Conservation (phyloP, 768 basidiomycete genomes). For the Pisolithus microcarpus region DNA sequence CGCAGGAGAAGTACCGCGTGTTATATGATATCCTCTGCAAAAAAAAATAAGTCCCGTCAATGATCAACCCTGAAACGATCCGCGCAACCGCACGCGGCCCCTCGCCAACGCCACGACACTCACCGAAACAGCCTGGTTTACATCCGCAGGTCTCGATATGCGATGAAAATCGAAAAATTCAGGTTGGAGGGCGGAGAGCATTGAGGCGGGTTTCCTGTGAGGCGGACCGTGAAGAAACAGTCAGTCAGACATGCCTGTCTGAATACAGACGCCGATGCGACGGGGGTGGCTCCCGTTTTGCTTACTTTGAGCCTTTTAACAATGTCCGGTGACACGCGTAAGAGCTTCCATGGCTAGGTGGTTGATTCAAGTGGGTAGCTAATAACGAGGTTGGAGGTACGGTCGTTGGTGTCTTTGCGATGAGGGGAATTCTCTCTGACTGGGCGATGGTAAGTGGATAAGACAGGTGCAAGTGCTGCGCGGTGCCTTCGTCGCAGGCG, state of each 20-base stretch:
- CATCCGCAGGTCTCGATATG: constrained; percentile 75
- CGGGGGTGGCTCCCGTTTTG: constrained; percentile 2
- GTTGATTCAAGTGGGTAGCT: neutral
- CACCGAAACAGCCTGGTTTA: constrained; percentile 73
- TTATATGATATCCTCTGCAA: constrained; percentile 87
- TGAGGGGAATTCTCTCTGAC: neutral
- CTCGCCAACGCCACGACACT: constrained; percentile 17
- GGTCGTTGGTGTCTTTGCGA: neutral
- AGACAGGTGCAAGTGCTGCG: too few species aligned
- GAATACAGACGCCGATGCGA: too few species aligned
- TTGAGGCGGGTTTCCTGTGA: constrained; percentile 72
- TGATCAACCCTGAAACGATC: neutral
- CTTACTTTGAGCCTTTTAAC: constrained; percentile 65
- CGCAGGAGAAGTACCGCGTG: constrained; percentile 83
- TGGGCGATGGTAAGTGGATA: neutral
- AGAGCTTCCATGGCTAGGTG: constrained; percentile 52
- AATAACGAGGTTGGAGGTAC: too few species aligned
- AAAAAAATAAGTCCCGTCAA: neutral
- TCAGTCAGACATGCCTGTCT: neutral
- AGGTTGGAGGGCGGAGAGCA: constrained; percentile 56
- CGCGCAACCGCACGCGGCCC: neutral
- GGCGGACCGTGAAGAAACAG: neutral
- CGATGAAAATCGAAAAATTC: constrained; percentile 86
- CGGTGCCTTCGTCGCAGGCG: too few species aligned
- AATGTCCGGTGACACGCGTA: constrained; percentile 58